phyloP scores from a whole-genome alignment of 164 flowering plant genomes.

The Vitis amurensis region DNA sequence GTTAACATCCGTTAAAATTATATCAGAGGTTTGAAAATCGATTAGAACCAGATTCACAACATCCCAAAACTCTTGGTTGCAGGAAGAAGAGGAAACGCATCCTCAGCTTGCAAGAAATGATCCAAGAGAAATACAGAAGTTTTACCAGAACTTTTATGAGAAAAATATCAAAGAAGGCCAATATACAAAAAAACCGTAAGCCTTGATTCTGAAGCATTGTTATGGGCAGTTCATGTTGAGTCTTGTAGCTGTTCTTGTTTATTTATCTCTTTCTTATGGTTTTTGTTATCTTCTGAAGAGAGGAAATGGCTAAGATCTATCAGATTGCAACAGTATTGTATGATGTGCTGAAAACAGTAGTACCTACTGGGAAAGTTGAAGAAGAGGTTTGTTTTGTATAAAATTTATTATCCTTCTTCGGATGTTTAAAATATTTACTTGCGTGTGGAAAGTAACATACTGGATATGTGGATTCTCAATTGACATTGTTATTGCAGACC shows the following conservation, averaged over 20 bases:
- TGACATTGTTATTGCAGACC: constrained; percentile 48
- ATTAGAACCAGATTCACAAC: neutral
- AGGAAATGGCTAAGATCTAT: constrained; percentile 89
- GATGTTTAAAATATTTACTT: neutral
- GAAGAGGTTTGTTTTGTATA: constrained; percentile 51
- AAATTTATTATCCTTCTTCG: neutral
- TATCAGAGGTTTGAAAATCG: neutral
- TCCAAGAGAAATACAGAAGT: constrained; percentile 75
- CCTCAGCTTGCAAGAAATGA: constrained; percentile 53
- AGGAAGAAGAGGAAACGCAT: constrained; percentile 77
- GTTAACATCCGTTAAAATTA: neutral
- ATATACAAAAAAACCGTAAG: constrained; percentile 79
- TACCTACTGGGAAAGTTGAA: constrained; percentile 54
- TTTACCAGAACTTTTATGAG: constrained; percentile 69
- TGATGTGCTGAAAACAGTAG: constrained; percentile 80
- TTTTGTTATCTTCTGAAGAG: constrained; percentile 42
- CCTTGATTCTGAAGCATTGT: constrained; percentile 9
- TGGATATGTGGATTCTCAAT: neutral
- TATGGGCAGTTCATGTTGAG: neutral
- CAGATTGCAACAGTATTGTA: constrained; percentile 85
- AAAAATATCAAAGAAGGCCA: constrained; percentile 62
- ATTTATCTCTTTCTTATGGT: neutral
- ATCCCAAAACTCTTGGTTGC: constrained; percentile 21
- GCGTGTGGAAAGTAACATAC: constrained; percentile 2
- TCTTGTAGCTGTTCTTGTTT: too few species aligned